phyloP scores from a whole-genome alignment of 768 basidiomycete genomes.

The Calocybe indica region DNA sequence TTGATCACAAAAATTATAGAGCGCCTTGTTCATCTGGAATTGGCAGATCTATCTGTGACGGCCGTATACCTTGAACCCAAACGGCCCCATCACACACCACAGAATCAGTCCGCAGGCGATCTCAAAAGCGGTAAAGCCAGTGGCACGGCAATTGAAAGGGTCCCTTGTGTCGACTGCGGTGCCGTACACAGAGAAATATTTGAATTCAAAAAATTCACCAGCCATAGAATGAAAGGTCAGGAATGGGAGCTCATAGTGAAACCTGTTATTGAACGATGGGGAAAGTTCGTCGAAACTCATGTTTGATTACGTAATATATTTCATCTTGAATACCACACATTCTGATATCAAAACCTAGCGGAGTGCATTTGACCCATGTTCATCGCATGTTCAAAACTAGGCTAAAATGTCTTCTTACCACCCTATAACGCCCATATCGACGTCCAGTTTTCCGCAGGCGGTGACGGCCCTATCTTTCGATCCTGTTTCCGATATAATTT shows the following conservation, averaged over 20 bases:
- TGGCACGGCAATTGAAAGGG: slow-evolving; percentile 11
- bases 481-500: slow-evolving; percentile 83
- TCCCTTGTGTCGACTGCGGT: slow-evolving; percentile 40
- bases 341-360: too few relatives aligned
- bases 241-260: slow-evolving; percentile 76
- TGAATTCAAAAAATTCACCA: slow-evolving; percentile 50
- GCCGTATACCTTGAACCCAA: slow-evolving; percentile 51
- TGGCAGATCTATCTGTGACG: slow-evolving; percentile 60
- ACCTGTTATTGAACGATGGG: slow-evolving; percentile 78
- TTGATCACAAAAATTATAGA: slow-evolving; percentile 29
- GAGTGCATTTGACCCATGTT: too few relatives aligned
- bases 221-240: slow-evolving; percentile 49
- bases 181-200: slow-evolving; percentile 75
- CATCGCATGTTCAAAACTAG: too few relatives aligned
- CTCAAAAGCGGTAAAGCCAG: slow-evolving; percentile 12
- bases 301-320: background rate
- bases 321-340: too few relatives aligned
- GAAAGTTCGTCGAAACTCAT: slow-evolving; percentile 44
- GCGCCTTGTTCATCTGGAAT: slow-evolving; percentile 74
- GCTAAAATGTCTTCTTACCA: slow-evolving; percentile 14
- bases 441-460: slow-evolving; percentile 37
- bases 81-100: slow-evolving; percentile 31
- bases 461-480: slow-evolving; percentile 84
- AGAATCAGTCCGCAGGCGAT: slow-evolving; percentile 11
- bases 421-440: slow-evolving; percentile 25